Base-by-base conservation (phyloP, 192 early-diverging fungal genomes). In the Physocladia obscura region DNA sequence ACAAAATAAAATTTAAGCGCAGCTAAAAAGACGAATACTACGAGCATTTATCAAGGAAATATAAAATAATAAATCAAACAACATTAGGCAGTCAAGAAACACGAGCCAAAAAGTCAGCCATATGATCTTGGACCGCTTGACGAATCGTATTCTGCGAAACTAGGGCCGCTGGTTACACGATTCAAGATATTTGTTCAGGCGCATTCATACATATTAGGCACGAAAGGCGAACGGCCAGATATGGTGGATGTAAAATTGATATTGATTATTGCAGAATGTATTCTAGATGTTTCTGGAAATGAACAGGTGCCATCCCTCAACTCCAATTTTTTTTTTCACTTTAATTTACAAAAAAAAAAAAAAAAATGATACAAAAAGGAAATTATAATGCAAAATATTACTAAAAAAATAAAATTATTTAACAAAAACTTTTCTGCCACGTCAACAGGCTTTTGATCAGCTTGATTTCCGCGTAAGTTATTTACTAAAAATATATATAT, bases 181-280 rank as follows among this genome's bases (percentile, higher is more conserved):
- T 68, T 68, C 35, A 68, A 68, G 32, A 32, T 52, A 24, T 68
- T 68, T 1, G 52, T 68, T 24, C 30, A 68, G 29, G 19, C 24
- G 22, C 65, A 68, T 52, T 39, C 56, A 31, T 68, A 55, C 52
- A 6, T 68, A 4, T 37, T 68, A 5, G 32, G 32, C 6, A 50
- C 52, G 2, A 29, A 24, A 2, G 36, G 31, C 8, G 52, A 52
- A 34, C 52, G 51, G 4, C n/a, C 13, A 8, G 65, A 68, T 55
- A 29, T 32, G 3, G 21, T 68, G 0, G 51, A 68, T 36, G 36
- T 27, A 30, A 36, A 37, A 4, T 19, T 55, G 3, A 35, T 68
- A 8, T n/a, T 68, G 3, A 19, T 31, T 5, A 68, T 68, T 38
- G 51, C 65, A 11, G 22, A 30, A 4, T 24, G 27, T 11, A 64